Evolutionary conservation across 495 filamentous ascomycete species (phyloP), one percentile per base, ranked within the genome.

Genomic region (Oidiodendron maius): DNA sequence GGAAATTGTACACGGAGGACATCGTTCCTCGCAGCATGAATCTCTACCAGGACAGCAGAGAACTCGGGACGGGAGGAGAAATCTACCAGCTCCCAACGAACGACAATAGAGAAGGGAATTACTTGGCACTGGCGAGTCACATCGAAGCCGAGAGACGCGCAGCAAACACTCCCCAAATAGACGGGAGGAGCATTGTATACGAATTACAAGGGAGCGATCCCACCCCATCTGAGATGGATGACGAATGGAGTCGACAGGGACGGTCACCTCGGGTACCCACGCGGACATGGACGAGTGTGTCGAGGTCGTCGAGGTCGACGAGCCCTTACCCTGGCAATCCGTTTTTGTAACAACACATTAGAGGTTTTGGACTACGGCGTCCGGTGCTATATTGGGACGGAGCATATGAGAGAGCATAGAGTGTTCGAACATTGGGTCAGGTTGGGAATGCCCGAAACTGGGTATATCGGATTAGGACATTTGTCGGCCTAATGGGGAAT

Each of bases 181-280:
- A 35, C 13, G 51, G 45, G 15, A 44, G 21, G 13, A 9, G 15
- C 4, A 23, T 49, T 3, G 18, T 28, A 26, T 54, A 44, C 24
- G 51, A 54, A 17, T 34, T 54, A 37, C 39, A 26, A 12, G 51
- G 51, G 9, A 41, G 39, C 28, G 17, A 43, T 22, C 51, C 51
- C 11, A 34, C 26, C 24, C 51, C 45, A 4, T 26, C 45, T 3
- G 51, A 54, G 25, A 37, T 54, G 51, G 51, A 49, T 39, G 51
- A 49, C 18, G 46, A 44, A 26, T 11, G 30, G 24, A 54, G 51
- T 40, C 17, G 51, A 10, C 16, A 11, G 15, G 50, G 35, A 10
- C 15, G n/a, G n/a, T n/a, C n/a, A n/a, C n/a, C n/a, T n/a, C n/a
- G n/a, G n/a, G n/a, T n/a, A n/a, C n/a, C n/a, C n/a, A n/a, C n/a